A percentile compares a stretch with the other conserved stretches of the same genome.
phyloP scores from a whole-genome alignment of 331 rosid genomes.

The Quercus phellos region DNA sequence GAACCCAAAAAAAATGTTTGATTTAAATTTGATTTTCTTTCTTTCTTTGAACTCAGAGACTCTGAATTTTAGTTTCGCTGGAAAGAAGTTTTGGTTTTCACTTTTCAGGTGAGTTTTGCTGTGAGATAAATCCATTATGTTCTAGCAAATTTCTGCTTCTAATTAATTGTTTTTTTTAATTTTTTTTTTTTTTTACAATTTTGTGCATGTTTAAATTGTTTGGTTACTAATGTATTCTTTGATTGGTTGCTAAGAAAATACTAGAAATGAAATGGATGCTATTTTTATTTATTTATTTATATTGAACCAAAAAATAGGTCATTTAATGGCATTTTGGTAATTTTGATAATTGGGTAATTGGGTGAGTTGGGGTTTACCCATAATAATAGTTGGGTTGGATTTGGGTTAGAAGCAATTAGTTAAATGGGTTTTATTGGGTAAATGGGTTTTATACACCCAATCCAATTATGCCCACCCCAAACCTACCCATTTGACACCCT shows the following conservation, averaged over 20 bases:
- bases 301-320: too few species aligned
- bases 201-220: background rate
- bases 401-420: too few species aligned
- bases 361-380: too few species aligned
- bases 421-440: too few species aligned
- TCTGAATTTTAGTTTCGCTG: background rate
- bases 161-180: background rate
- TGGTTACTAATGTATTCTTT: background rate
- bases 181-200: background rate
- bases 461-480: too few species aligned
- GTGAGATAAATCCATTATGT: background rate
- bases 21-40: background rate
- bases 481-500: too few species aligned
- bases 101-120: background rate
- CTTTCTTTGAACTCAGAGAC: background rate
- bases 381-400: too few species aligned
- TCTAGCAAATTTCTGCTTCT: background rate
- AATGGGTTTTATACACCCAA: too few species aligned
- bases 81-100: too few species aligned
- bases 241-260: background rate
- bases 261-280: background rate
- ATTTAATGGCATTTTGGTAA: too few species aligned
- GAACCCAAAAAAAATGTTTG: too few species aligned
- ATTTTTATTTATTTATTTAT: background rate
- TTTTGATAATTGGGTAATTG: too few species aligned